These are phyloP conservation scores for Vachellia pachyceras DNA, from an alignment of 306 rosid genomes.

Conservation along the genomic window DNA sequence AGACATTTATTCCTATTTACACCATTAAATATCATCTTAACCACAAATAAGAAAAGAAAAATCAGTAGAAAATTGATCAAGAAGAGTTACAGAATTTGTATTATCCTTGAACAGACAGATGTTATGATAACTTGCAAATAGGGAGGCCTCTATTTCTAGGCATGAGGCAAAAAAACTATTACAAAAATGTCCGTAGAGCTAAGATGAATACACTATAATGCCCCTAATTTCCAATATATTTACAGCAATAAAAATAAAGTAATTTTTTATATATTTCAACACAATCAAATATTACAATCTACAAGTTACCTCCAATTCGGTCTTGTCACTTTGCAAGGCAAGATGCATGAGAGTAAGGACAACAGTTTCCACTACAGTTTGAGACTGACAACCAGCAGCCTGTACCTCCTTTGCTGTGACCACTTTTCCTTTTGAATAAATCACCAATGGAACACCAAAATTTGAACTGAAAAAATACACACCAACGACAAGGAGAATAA, in stretches of 20 bases:
- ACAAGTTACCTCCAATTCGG: conserved; percentile 72
- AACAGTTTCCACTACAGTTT: conserved; percentile 72
- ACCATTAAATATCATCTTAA: no score
- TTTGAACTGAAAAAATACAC: conserved; percentile 58
- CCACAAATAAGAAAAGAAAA: conserved; percentile 5
- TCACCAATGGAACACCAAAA: conserved; percentile 78
- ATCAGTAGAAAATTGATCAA: neutral
- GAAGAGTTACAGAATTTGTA: neutral
- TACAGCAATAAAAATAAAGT: neutral
- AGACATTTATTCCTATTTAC: no score
- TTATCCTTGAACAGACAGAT: neutral
- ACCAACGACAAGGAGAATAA: conserved; percentile 2
- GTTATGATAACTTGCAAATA: neutral
- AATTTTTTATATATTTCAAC: neutral
- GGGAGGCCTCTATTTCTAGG: neutral
- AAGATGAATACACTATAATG: neutral
- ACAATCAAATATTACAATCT: neutral
- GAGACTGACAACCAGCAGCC: conserved; percentile 80
- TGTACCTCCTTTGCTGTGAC: conserved; percentile 75
- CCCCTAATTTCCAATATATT: neutral
- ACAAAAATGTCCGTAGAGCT: neutral
- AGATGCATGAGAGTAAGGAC: conserved; percentile 85
- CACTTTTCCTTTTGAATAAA: conserved; percentile 62
- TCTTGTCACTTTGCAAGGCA: conserved; percentile 82
- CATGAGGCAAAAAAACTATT: neutral